A percentile compares a stretch with the other conserved stretches of the same genome.
phyloP scores from a whole-genome alignment of 2,329 filamentous ascomycete species.

The Fusarium phyllophilum region DNA sequence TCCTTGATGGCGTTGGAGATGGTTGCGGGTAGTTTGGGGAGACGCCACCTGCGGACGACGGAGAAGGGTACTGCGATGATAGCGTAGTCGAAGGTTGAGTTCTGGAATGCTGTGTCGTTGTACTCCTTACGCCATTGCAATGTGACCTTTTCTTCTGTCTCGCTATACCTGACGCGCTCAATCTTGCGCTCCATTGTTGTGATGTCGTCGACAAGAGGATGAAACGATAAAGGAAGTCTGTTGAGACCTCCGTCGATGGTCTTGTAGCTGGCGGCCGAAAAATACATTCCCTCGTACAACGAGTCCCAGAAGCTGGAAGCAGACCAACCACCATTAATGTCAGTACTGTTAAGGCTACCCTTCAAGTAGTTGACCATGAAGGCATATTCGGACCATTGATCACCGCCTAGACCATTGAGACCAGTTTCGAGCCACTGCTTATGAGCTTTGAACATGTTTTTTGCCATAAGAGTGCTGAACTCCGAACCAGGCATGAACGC shows the following conservation, averaged over 20 bases:
- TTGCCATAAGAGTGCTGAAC: slow-evolving; percentile 14
- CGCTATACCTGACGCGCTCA: background rate
- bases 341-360: slow-evolving; percentile 1
- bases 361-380: slow-evolving; percentile 20
- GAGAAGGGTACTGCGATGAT: slow-evolving; percentile 1
- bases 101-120: slow-evolving; percentile 6
- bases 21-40: background rate
- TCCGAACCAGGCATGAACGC: background rate
- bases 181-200: slow-evolving; percentile 9
- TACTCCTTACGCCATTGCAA: background rate
- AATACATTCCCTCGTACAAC: background rate
- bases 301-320: background rate
- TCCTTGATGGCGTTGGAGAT: slow-evolving; percentile 17
- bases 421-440: slow-evolving; percentile 19
- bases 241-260: background rate
- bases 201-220: background rate
- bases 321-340: background rate
- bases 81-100: slow-evolving; percentile 4
- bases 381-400: slow-evolving; percentile 8
- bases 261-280: slow-evolving; percentile 2
- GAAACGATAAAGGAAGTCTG: background rate
- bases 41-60: slow-evolving; percentile 4
- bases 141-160: background rate
- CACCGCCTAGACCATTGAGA: background rate
- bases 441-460: slow-evolving; percentile 16